Base-by-base conservation (phyloP, 2,329 filamentous ascomycete genomes). In the Colletotrichum melonis region DNA sequence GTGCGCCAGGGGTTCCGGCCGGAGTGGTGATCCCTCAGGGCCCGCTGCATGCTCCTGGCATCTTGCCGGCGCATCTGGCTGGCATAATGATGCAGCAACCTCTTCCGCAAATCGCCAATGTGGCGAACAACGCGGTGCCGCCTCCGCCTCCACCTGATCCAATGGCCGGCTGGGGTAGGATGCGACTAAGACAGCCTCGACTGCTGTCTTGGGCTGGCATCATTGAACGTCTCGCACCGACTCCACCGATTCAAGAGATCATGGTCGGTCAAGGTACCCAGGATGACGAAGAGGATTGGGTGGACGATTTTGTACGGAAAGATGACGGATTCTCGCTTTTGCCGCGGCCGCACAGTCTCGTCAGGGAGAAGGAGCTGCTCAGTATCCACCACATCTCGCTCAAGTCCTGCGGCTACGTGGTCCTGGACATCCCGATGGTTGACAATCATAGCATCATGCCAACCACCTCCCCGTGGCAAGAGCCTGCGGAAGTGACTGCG, bases 391-490 rank as follows among this genome's bases (percentile, higher is more conserved):
- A 77, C 16, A 80, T 92, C 35, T 83, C 85, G 1, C 87, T 92
- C 80, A 87, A 86, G 38, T 92, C 90, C 0, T 92, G 91, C 77
- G 91, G 91, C 63, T 92, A 92, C 76, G 88, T 87, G 42, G 79
- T 81, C 6, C 78, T 92, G 1, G 80, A 83, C 22, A 35, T 74
- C 0, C 67, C 77, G 0, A 78, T 78, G 30, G 79, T 86, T 58
- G 81, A 85, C 68, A 82, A 85, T 11, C 79, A 81, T 63, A 75
- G 74, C 28, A 77, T 85, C 59, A 75, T 85, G 24, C 78, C 80
- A 2, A 54, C 74, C 12, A 73, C 16, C 4, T 75, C 75, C 6
- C 62, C 67, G 2, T 75, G 73, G 69, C 57, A 55, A 26, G 71
- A 76, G 56, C 52, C 65, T 24, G 32, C 60, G 26, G 69, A 77